Evolutionary conservation across 305 asterid species (phyloP).

Genomic region (Rubia balearica): DNA sequence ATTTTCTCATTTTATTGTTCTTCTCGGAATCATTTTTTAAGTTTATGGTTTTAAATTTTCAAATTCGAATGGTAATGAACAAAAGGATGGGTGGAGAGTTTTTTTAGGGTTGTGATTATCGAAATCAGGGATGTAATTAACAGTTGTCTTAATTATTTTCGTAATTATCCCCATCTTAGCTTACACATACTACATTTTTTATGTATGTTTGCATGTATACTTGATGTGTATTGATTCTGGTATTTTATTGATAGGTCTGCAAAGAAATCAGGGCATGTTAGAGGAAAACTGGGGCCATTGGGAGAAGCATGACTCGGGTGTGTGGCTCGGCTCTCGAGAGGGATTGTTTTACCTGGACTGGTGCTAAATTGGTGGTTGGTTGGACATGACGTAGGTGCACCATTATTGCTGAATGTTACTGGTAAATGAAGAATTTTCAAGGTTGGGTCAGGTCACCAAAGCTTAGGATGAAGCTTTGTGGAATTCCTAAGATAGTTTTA

Average conservation of each 20-base stretch:
- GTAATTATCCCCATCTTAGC: not conserved
- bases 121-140: not conserved
- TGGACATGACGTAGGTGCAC: not conserved
- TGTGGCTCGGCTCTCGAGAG: constrained; percentile 68
- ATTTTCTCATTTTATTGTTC: too few species aligned
- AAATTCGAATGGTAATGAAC: not conserved
- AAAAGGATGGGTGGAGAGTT: too few species aligned
- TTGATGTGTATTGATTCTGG: not conserved
- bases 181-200: not conserved
- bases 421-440: too few species aligned
- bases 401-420: not conserved
- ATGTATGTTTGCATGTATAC: not conserved
- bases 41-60: too few species aligned
- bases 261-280: not conserved
- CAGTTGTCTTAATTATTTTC: not conserved
- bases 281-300: constrained; percentile 24
- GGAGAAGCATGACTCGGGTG: constrained; percentile 43
- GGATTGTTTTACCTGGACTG: constrained; percentile 67
- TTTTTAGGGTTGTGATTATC: too few species aligned
- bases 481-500: not conserved
- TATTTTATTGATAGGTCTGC: not conserved
- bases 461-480: not conserved
- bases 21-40: too few species aligned
- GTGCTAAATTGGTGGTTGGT: constrained; percentile 23
- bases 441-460: constrained; percentile 1